Base-by-base conservation (phyloP, 2,329 filamentous ascomycete genomes). In the Colletotrichum echinochloae region DNA sequence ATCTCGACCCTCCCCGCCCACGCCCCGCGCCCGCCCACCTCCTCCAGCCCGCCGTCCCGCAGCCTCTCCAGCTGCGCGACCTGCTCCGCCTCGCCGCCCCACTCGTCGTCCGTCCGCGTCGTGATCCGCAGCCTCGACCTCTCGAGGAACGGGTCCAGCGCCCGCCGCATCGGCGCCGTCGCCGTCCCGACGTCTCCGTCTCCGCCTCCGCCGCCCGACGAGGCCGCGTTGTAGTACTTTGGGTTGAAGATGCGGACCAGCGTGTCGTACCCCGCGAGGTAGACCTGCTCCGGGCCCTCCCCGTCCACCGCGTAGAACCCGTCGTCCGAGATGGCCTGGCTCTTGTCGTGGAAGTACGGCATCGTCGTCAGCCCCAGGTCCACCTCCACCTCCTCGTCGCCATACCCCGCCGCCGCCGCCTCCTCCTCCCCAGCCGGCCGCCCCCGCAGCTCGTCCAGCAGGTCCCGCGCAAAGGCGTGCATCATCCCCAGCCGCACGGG, bases 281-380 rank as follows among this genome's bases (percentile, higher is more conserved):
- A 93, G 5, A 92, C 81, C 75, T 94, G 91, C 63, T 86, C 82
- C 9, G 78, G 76, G 12, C 76, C 57, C 12, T 39, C 46, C 37
- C 18, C 66, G 37, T 28, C 54, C 12, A 41, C 28, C 46, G 76
- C 63, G 73, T 88, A 89, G 46, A 83, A 81, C 0, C 82, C 81
- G 0, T 79, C 78, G 11, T 78, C 76, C 0, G 83, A 81, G 35
- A 95, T 89, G 1, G 88, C 89, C 16, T 76, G 74, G 9, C 89
- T 88, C 81, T 95, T 95, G 76, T 91, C 90, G 68, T 89, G 88
- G 75, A 95, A 96, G 77, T 91, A 94, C 0, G 93, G 91, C 75
- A 88, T 84, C 44, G 87, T 91, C 0, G 92, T 94, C 1, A 96
- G 84, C 1, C 86, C 92, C 46, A 95, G 86, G 74, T 95, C 92